Evolutionary conservation across 768 basidiomycete species (phyloP), one percentile per base, ranked within the genome.

Genomic region (Dacryopinax spathularia): DNA sequence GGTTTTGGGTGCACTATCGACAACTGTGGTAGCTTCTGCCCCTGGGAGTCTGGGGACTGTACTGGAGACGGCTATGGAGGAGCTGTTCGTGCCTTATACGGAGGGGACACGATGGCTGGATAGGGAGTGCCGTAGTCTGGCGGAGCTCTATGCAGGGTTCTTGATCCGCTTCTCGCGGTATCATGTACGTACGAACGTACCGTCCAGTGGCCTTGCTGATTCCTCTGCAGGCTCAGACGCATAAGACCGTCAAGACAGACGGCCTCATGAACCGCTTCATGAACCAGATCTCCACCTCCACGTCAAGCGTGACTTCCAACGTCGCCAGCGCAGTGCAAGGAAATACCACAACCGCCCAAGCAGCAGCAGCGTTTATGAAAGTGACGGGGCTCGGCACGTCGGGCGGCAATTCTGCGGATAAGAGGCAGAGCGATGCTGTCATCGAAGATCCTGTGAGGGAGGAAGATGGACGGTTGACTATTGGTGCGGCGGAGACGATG

Each of bases 31-130:
- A 20, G 41, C 66, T 0, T 74, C 81, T 9, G 79, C 82, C 9
- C 79, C 82, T 15, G 75, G 81, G 5, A 80, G 85, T n/a, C 81
- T 88, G 69, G 80, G 85, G 69, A 77, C 82, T 0, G 91, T 97
- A 89, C 79, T 99, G n/a, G 96, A 98, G 73, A 85, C 84, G 7
- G 89, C 92, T 7, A 86, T 96, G 83, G 96, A 97, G 66, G 96
- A 98, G 71, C 81, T 98, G 20, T 98, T 98, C 67, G 84, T 93
- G 22, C 89, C 91, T 2, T 97, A 94, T 70, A 88, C 86, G 1
- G 95, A 99, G 74, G 92, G 90, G 2, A 84, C 84, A 64, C 78
- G 92, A 63, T 98, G 97, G 71, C 80, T 98, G 2, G 96, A 98
- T 70, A 84, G 85, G 39, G 96, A 99, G 77, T 88, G 83, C 66